A percentile compares a stretch with the other conserved stretches of the same genome.
Evolutionary conservation across 31 red algal genomes (phyloP).

Genomic region (Odonthalia washingtoniensis): DNA sequence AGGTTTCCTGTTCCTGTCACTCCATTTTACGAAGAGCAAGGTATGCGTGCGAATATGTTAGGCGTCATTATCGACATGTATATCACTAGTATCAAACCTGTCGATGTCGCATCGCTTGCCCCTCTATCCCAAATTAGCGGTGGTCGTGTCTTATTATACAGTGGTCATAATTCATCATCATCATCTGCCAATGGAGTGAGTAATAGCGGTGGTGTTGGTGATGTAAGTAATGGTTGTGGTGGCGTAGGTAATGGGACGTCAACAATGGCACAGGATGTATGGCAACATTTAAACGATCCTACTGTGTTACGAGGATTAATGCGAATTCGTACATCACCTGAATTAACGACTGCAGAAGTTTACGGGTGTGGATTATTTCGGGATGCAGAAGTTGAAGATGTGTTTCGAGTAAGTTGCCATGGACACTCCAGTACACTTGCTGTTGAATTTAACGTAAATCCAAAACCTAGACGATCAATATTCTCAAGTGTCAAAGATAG

Average conservation of each 20-base stretch:
- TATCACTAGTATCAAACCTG: constrained; percentile 17
- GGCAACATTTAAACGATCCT: constrained; percentile 76
- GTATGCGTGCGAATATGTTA: constrained; percentile 45
- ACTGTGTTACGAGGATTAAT: constrained; percentile 63
- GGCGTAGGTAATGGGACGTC: constrained; percentile 10
- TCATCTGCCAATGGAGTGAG: too few species aligned
- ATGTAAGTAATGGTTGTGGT: too few species aligned
- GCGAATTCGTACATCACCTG: constrained; percentile 37
- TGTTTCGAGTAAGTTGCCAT: constrained; percentile 65
- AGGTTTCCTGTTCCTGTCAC: constrained; percentile 31
- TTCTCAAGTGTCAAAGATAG: not conserved
- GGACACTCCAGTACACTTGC: constrained; percentile 62
- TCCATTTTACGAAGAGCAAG: constrained; percentile 52
- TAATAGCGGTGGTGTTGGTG: too few species aligned
- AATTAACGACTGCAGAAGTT: constrained; percentile 33
- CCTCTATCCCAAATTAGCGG: constrained; percentile 67
- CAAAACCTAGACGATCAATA: too few species aligned
- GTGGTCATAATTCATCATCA: not conserved
- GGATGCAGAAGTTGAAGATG: constrained; percentile 55
- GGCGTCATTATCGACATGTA: constrained; percentile 72
- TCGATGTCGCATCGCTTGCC: constrained; percentile 55
- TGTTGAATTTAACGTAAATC: constrained; percentile 38
- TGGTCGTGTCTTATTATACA: constrained; percentile 47
- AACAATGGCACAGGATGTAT: constrained; percentile 50
- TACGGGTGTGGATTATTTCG: constrained; percentile 61